phyloP scores from a whole-genome alignment of 164 flowering plant species.

The Macadamia integrifolia region DNA sequence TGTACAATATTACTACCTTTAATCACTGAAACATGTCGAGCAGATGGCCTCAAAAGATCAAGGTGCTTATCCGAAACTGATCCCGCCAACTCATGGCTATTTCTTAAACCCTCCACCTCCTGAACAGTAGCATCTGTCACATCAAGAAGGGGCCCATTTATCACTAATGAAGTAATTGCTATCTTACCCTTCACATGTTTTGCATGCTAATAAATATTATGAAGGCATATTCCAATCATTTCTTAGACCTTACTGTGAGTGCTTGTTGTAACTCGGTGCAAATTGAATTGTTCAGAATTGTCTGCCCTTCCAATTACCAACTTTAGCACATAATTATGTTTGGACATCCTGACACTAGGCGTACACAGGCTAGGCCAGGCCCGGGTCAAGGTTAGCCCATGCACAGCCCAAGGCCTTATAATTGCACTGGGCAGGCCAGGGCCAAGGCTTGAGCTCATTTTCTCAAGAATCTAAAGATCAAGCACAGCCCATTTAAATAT shows the following conservation, averaged over 20 bases:
- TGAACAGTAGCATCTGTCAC: slow-evolving; percentile 40
- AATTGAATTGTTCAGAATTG: neutral
- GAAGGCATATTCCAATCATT: slow-evolving; percentile 2
- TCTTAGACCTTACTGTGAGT: neutral
- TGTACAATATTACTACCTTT: slow-evolving; percentile 43
- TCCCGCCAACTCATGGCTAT: slow-evolving; percentile 49
- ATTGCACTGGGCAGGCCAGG: no score
- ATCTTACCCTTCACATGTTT: slow-evolving; percentile 1
- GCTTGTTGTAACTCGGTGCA: neutral
- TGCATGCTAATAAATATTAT: neutral
- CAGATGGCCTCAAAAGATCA: slow-evolving; percentile 67
- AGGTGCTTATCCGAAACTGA: slow-evolving; percentile 52
- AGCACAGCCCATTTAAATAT: no score
- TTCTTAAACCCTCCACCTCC: slow-evolving; percentile 37
- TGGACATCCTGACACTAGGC: no score
- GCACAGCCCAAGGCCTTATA: no score
- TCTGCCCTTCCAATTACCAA: neutral
- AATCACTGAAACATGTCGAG: slow-evolving; percentile 49
- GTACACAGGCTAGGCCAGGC: no score
- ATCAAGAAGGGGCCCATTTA: slow-evolving; percentile 25
- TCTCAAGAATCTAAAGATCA: no score
- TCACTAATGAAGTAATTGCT: slow-evolving; percentile 1
- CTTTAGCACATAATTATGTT: no score
- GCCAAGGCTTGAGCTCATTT: no score
- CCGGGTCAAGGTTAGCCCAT: no score